Percentiles rank a stretch among this genome's conserved stretches.
Evolutionary conservation across 441 rosid genomes (phyloP).

Genomic region (Corymbia citriodora): DNA sequence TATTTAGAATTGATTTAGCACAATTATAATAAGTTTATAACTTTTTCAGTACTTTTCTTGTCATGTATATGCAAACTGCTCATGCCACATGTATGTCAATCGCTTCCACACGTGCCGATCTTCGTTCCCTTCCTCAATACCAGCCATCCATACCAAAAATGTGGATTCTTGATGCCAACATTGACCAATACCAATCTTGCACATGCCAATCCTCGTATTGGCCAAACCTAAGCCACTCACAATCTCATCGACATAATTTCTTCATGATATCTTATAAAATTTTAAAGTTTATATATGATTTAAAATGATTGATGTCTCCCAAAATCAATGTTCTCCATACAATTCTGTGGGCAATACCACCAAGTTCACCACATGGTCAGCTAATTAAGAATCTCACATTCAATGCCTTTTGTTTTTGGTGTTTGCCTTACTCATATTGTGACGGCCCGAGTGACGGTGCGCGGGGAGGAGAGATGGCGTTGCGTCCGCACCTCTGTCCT

Average conservation of each 20-base stretch:
- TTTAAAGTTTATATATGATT: not conserved
- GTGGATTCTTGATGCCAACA: not conserved
- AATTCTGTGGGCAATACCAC: not conserved
- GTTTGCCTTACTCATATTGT: too few relatives aligned
- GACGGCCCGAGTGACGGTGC: too few relatives aligned
- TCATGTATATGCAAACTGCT: not conserved
- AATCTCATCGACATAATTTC: not conserved
- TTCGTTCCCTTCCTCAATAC: not conserved
- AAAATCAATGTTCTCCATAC: not conserved
- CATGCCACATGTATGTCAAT: not conserved
- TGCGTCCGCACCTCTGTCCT: too few relatives aligned
- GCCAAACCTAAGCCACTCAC: not conserved
- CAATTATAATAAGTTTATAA: too few relatives aligned
- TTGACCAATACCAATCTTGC: not conserved
- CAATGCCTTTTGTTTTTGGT: not conserved
- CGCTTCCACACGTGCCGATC: not conserved
- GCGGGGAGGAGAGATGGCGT: too few relatives aligned
- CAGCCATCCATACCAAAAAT: not conserved
- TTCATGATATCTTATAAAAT: not conserved
- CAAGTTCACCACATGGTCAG: not conserved
- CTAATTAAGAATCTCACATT: not conserved
- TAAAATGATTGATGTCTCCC: not conserved
- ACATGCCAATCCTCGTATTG: not conserved
- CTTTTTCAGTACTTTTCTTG: not conserved
- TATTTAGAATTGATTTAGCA: rapidly evolving